Evolutionary conservation across 2,329 filamentous ascomycete genomes (phyloP), one percentile per base, ranked within the genome.

Genomic region (Xylariaceae sp.): DNA sequence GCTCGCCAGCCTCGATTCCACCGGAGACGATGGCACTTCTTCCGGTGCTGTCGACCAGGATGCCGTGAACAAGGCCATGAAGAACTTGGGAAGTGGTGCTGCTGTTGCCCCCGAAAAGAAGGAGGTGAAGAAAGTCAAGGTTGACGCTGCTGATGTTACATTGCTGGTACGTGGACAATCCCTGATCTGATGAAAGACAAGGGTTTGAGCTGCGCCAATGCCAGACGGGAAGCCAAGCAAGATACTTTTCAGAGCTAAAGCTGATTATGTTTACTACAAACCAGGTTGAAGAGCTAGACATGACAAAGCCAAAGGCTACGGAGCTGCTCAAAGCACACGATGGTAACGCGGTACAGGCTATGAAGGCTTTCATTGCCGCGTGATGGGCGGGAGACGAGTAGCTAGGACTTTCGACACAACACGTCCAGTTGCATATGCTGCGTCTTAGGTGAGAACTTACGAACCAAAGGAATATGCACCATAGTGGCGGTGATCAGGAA

Each of bases 311-410:
- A 2, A 88, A 83, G 62, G 87, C 85, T 2, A 89, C 83, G 2
- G 87, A 91, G 46, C 63, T 91, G 38, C 71, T 93, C 4, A 83
- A 81, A 61, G 70, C 75, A 4, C 72, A 89, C 54, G 84, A 89
- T 37, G 87, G 86, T 3, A 74, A 88, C 56, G 77, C 76, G 2
- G 72, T 83, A 30, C 73, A 78, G 61, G 85, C 85, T 1, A 76
- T 91, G 70, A 73, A 65, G 44, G 78, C 80, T 0, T 89, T 64
- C 41, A 57, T 72, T 13, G 40, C 52, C 4, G 47, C 48, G 9
- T 58, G 26, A 50, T 19, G 13, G 8, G 19, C 18, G 28, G 29
- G 6, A 19, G 15, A 34, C 8, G 30, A 29, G 19, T n/a, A 9
- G 11, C 22, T 26, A 19, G 24, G 18, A 36, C 34, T 15, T 13